phyloP scores from a whole-genome alignment of 176 grass and related monocot genomes.

The Avena insularis region DNA sequence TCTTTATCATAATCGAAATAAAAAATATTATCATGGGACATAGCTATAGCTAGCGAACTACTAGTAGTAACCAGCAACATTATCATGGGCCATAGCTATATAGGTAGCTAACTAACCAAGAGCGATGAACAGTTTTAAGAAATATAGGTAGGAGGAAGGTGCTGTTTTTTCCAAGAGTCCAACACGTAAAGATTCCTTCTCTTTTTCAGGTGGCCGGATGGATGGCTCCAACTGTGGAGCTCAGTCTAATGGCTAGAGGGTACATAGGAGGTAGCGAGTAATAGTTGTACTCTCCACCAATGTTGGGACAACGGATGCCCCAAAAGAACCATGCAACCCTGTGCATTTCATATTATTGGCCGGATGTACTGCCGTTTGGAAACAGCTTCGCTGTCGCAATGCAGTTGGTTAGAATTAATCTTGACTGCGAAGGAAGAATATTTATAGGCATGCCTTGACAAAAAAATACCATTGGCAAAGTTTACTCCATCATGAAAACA shows the following conservation, averaged over 20 bases:
- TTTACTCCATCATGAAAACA: not conserved
- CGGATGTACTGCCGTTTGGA: not conserved
- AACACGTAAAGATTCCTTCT: slow-evolving; percentile 55
- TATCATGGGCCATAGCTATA: not conserved
- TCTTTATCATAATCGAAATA: not conserved
- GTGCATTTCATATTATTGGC: slow-evolving; percentile 48
- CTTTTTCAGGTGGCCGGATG: slow-evolving; percentile 45
- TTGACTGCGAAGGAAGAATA: slow-evolving; percentile 33
- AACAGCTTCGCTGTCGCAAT: slow-evolving; percentile 43
- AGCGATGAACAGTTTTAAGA: slow-evolving; percentile 15
- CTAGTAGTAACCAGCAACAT: not conserved
- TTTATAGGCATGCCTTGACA: slow-evolving; percentile 28
- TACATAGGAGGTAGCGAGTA: slow-evolving; percentile 35
- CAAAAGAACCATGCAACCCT: slow-evolving; percentile 48
- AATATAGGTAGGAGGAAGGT: slow-evolving; percentile 12
- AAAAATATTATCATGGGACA: not conserved
- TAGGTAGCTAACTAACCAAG: not conserved
- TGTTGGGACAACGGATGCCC: slow-evolving; percentile 43
- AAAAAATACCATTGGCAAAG: not conserved
- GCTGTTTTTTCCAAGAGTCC: slow-evolving; percentile 11
- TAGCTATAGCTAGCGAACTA: not conserved
- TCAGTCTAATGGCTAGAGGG: slow-evolving; percentile 6
- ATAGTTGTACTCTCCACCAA: slow-evolving; percentile 1
- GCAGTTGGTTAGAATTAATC: slow-evolving; percentile 47
- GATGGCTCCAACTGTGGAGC: slow-evolving; percentile 46